These are phyloP conservation scores for Aspergillus mulundensis DNA, from an alignment of 495 filamentous ascomycete genomes.

Conservation along the genomic window DNA sequence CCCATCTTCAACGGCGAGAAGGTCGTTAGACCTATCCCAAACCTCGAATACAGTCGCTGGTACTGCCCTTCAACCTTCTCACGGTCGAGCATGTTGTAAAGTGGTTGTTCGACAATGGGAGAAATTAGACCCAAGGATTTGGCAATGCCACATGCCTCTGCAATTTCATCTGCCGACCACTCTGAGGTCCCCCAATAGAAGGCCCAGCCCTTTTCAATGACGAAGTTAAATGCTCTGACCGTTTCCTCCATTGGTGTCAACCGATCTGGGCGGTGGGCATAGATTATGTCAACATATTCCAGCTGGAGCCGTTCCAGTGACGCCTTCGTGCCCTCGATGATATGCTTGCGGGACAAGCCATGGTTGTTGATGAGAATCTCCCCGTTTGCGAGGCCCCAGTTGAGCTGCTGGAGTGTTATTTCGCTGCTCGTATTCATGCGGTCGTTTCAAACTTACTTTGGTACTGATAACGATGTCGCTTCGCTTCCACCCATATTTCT, in stretches of 20 bases:
- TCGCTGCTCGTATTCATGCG: not conserved
- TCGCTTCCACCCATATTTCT: conserved; percentile 60
- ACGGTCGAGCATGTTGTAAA: conserved; percentile 71
- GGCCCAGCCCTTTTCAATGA: conserved; percentile 70
- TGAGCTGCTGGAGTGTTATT: conserved; percentile 42
- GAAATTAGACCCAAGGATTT: conserved; percentile 71
- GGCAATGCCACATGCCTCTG: conserved; percentile 71
- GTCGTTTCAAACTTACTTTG: conserved; percentile 48
- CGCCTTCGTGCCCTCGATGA: conserved; percentile 65
- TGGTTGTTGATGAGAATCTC: conserved; percentile 68
- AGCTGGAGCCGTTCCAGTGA: conserved; percentile 67
- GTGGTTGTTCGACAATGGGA: conserved; percentile 78
- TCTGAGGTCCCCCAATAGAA: conserved; percentile 93
- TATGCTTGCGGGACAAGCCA: conserved; percentile 79
- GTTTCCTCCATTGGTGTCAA: conserved; percentile 83
- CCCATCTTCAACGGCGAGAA: conserved; percentile 72
- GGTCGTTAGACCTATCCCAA: conserved; percentile 67
- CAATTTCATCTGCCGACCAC: conserved; percentile 79
- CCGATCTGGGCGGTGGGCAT: conserved; percentile 79
- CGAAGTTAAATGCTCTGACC: conserved; percentile 78
- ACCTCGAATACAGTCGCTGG: conserved; percentile 59
- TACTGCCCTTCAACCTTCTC: conserved; percentile 76
- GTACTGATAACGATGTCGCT: conserved; percentile 82
- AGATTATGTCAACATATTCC: conserved; percentile 70
- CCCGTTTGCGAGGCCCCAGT: conserved; percentile 61